Evolutionary conservation across 1,284 basidiomycete genomes (phyloP).

Genomic region (Leccinum subspadiceum): DNA sequence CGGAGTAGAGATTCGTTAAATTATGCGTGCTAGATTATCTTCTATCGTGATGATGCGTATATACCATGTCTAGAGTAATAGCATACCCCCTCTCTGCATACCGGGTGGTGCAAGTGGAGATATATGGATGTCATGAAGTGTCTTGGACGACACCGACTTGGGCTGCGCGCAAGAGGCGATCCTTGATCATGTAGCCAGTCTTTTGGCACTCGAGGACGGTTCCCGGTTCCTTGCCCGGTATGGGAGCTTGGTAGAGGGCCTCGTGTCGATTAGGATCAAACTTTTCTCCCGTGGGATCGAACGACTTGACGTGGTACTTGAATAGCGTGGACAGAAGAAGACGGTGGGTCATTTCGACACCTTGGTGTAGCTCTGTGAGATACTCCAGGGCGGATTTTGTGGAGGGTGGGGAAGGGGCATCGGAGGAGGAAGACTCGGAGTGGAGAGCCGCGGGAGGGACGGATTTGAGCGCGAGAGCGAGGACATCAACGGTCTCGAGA

Average conservation of each 20-base stretch:
- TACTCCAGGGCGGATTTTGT: conserved; percentile 55
- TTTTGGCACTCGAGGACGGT: conserved; percentile 92
- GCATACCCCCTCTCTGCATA: conserved; percentile 16
- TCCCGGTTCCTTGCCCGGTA: conserved; percentile 84
- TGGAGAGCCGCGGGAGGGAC: conserved; percentile 61
- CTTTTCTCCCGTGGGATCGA: conserved; percentile 87
- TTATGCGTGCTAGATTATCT: conserved; percentile 34
- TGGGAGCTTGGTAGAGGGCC: conserved; percentile 93
- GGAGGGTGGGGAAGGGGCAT: conserved; percentile 29
- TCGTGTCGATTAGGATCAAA: conserved; percentile 97
- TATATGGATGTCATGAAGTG: conserved; percentile 40
- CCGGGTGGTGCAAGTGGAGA: neutral
- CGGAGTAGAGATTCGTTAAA: conserved; percentile 77
- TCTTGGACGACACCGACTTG: conserved; percentile 95
- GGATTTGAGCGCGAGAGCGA: conserved; percentile 85
- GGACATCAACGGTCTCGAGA: conserved; percentile 90
- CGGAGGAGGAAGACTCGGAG: conserved; percentile 23
- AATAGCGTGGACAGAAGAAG: conserved; percentile 87
- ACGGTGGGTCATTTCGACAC: conserved; percentile 92
- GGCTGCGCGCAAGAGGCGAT: conserved; percentile 88
- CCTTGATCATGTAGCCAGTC: conserved; percentile 90
- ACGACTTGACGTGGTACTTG: conserved; percentile 88
- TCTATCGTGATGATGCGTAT: conserved; percentile 33
- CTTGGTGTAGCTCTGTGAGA: conserved; percentile 75
- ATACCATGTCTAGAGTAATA: conserved; percentile 20